These are phyloP conservation scores for Yamadazyma taylorii DNA, from an alignment of 1,139 yeast genomes.

Conservation along the genomic window DNA sequence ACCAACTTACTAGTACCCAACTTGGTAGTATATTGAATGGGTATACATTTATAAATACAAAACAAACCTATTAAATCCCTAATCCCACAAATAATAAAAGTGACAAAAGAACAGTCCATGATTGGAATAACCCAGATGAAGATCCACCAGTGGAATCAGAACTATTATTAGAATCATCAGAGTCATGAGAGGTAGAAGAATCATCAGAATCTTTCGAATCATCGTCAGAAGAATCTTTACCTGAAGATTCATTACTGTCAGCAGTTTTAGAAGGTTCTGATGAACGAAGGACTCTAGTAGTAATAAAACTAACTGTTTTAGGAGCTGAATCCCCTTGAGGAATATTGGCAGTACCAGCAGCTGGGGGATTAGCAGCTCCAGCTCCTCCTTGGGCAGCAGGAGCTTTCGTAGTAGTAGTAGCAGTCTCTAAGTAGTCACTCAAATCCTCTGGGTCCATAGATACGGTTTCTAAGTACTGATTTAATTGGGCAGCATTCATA, in stretches of 20 bases:
- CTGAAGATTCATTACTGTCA: constrained; percentile 4
- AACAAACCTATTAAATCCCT: background rate
- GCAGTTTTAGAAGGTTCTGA: constrained; percentile 4
- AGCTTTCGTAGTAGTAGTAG: constrained; percentile 13
- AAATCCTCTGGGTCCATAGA: constrained; percentile 15
- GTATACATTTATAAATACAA: background rate
- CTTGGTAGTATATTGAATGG: no score
- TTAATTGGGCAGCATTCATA: constrained; percentile 14
- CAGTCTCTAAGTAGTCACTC: constrained; percentile 11
- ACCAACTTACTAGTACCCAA: no score
- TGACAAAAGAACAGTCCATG: background rate
- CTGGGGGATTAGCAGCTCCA: constrained; percentile 10
- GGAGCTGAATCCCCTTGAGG: constrained; percentile 14
- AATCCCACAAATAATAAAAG: constrained; percentile 1
- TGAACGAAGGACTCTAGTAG: constrained; percentile 19
- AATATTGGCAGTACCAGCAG: constrained; percentile 6
- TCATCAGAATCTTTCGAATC: background rate
- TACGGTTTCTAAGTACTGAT: constrained; percentile 12
- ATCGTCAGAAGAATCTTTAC: constrained; percentile 3
- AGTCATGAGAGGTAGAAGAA: background rate
- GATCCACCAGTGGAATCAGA: constrained; percentile 8
- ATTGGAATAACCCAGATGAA: background rate
- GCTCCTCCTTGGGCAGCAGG: constrained; percentile 9
- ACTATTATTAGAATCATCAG: constrained; percentile 10
- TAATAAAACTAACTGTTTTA: constrained; percentile 20